Evolutionary conservation across 164 flowering plant genomes (phyloP), one percentile per base, ranked within the genome.

Genomic region (Taxillus chinensis): DNA sequence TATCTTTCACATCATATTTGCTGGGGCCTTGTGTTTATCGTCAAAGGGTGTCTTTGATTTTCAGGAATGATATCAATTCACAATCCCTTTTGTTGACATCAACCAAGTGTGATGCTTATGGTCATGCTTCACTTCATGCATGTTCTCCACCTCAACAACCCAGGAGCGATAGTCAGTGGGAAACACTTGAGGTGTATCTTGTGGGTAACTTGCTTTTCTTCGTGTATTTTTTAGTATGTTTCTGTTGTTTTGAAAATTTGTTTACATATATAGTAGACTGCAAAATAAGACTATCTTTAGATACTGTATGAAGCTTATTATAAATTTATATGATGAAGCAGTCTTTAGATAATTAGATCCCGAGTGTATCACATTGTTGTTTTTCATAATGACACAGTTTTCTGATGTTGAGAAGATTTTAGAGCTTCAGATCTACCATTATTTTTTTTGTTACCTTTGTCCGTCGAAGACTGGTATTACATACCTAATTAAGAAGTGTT

Each of bases 131-230:
- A 37, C 59, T 67, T 72, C 83, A 79, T 61, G 60, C 48, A 50
- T 67, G 57, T 62, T 71, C 78, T 45, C 45, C 74, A 41, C 17
- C 65, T 63, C 73, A 73, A 56, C 81, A 80, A 54, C 52, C 64
- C 48, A 75, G 52, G 49, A 77, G 80, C 55, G 77, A 37, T 67
- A 66, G 63, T 67, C 85, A 80, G 12, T 93, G 99, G 99, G 92
- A 79, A 74, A 76, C 75, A 48, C 95, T 93, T 65, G 86, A 87
- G 77, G 66, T 71, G 49, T 89, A 87, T 76, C 92, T 93, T 69
- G 99, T 93, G 43, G 17, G 92, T 84, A 65, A 50, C 70, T 68
- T 73, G 61, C 45, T 17, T 27, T 56, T 62, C 60, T 55, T 48
- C 27, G 39, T 5, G 17, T 41, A 46, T 5, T 46, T 53, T 50